phyloP scores from a whole-genome alignment of 129 eudicot species.

The Flaveria sonorensis region DNA sequence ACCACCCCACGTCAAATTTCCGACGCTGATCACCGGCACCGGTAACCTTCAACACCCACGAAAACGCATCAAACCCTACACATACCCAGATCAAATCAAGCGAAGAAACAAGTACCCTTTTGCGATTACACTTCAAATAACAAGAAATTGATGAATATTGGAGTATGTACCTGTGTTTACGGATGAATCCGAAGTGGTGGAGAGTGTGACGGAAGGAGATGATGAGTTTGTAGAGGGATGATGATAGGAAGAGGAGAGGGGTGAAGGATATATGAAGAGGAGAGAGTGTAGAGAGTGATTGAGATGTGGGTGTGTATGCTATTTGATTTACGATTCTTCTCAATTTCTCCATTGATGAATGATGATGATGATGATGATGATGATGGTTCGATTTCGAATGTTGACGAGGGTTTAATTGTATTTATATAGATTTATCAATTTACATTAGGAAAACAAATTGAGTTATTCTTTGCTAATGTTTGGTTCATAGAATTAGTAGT shows the following conservation, averaged over 20 bases:
- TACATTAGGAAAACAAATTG: too few relatives aligned
- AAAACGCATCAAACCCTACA: constrained; percentile 28
- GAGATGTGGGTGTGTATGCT: constrained; percentile 51
- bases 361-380: neutral
- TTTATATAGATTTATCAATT: too few relatives aligned
- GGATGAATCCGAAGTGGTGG: constrained; percentile 45
- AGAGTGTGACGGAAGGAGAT: constrained; percentile 57
- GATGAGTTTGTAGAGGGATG: constrained; percentile 54
- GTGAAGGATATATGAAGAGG: constrained; percentile 56
- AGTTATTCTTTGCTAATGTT: too few relatives aligned
- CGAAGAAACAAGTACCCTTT: neutral
- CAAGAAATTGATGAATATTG: neutral
- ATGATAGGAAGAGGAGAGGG: constrained; percentile 73
- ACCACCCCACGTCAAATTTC: constrained; percentile 97
- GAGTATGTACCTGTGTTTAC: constrained; percentile 43
- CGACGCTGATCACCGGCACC: constrained; percentile 90
- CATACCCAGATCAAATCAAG: neutral
- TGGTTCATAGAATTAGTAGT: too few relatives aligned
- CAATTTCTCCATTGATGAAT: constrained; percentile 50
- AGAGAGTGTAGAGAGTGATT: constrained; percentile 40
- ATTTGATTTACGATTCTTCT: constrained; percentile 56
- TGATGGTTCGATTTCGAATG: neutral
- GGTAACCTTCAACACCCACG: constrained; percentile 58
- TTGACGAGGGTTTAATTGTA: neutral
- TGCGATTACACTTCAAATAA: neutral